phyloP scores from a whole-genome alignment of 306 rosid species.

The Gastrolobium villosum region DNA sequence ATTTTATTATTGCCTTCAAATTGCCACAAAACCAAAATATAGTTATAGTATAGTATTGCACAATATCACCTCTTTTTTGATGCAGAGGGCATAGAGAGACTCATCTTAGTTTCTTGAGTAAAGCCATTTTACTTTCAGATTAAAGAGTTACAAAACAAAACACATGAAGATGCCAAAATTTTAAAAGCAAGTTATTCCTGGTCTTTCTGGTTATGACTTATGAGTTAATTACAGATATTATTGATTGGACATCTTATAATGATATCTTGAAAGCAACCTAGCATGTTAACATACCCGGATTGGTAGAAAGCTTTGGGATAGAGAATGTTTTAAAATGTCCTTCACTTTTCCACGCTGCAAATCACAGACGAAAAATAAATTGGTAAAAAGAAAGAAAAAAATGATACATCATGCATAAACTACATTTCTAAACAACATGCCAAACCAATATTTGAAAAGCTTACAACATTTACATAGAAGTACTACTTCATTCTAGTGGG shows the following conservation, averaged over 20 bases:
- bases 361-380: conserved; percentile 30
- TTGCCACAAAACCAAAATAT: conserved; percentile 17
- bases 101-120: neutral
- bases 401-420: neutral
- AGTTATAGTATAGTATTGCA: neutral
- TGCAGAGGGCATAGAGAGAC: neutral
- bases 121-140: neutral
- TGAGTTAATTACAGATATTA: conserved; percentile 1
- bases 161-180: conserved; percentile 2
- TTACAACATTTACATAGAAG: conserved; percentile 1
- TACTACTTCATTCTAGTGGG: neutral
- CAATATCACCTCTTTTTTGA: neutral
- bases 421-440: neutral
- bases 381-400: neutral
- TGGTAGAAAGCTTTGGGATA: conserved; percentile 63
- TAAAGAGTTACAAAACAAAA: neutral
- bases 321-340: conserved; percentile 66
- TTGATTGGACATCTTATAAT: conserved; percentile 8
- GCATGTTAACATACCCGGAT: conserved; percentile 58
- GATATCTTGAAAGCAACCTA: conserved; percentile 30
- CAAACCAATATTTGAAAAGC: conserved; percentile 18
- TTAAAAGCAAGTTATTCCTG: neutral
- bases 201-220: neutral
- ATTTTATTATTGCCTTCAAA: neutral
- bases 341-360: conserved; percentile 79